Base-by-base conservation (phyloP, 305 asterid genomes). In the Fraxinus velutina region DNA sequence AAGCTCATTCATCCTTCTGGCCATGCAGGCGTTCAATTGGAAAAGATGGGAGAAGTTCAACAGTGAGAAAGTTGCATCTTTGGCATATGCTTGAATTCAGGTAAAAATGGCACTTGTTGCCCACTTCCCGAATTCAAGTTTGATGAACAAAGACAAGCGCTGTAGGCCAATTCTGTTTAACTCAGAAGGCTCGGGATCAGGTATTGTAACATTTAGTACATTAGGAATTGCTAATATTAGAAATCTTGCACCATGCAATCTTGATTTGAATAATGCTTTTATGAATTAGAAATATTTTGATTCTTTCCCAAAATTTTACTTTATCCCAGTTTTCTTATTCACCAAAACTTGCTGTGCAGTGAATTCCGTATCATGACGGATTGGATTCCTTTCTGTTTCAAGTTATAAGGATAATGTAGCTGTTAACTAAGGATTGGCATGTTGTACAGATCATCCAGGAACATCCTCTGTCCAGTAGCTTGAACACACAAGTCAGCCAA, bases 401-500 rank as follows among this genome's bases (percentile, higher is more conserved):
- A 50, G 60, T 50, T 50, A 50, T 50, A 50, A 13, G 60, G 60
- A 50, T 50, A 50, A 4, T 50, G 60, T 50, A 50, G 21, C 60
- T 1, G 24, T 57, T 44, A 44, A 44, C n/a, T n/a, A 57, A 19
- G 27, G 27, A 57, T 57, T 57, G 24, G 68, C 68, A 57, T 19
- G 29, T 5, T 57, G 66, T 44, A 44, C 52, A 44, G 52, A 44
- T 44, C n/a, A 44, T 44, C 52, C 52, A 75, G 52, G 90, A 85
- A 77, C 84, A 80, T 84, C 84, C 84, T 12, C 60, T n/a, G 7
- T 79, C 87, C 66, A 70, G 78, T 32, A 27, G 84, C 71, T 80
- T 80, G 75, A 81, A 88, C 82, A 57, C 76, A 75, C 84, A 80
- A 84, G 79, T 78, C 36, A 83, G 74, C 68, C 83, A 17, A 44